A percentile compares a stretch with the other conserved stretches of the same genome.
These are phyloP conservation scores for Otatea glauca DNA, from an alignment of 176 grass and related monocot species.

Conservation along the genomic window DNA sequence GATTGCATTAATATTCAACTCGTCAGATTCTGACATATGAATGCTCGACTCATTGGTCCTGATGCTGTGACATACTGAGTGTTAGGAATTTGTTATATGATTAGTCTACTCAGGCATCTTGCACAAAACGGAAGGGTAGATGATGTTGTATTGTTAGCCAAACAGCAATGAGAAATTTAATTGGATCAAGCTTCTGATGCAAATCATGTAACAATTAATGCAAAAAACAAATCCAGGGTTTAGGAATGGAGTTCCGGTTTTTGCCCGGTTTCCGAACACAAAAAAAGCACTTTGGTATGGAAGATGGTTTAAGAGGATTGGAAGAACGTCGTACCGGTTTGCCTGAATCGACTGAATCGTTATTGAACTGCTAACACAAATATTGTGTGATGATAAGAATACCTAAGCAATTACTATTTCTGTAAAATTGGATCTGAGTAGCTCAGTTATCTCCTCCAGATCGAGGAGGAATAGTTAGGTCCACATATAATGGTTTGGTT, in stretches of 20 bases:
- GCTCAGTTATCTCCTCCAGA: no score
- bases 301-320: not conserved
- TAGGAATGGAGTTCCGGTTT: no score
- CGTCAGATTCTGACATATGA: not conserved
- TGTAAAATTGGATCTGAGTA: no score
- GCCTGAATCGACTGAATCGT: no score
- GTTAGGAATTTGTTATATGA: not conserved
- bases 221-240: not conserved
- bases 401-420: no score
- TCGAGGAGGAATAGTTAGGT: no score
- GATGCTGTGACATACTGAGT: not conserved
- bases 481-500: no score
- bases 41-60: not conserved
- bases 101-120: slow-evolving; percentile 21
- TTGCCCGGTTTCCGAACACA: no score
- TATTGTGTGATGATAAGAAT: no score
- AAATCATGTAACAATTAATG: not conserved
- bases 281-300: not conserved
- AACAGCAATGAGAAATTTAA: slow-evolving; percentile 9
- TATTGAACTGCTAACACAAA: no score
- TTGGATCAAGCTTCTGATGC: not conserved
- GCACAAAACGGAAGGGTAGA: not conserved
- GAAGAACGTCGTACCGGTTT: no score
- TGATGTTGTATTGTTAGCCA: slow-evolving; percentile 9
- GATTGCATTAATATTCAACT: slow-evolving; percentile 25